phyloP scores from a whole-genome alignment of 2,329 filamentous ascomycete genomes.

The Davidsoniella virescens region DNA sequence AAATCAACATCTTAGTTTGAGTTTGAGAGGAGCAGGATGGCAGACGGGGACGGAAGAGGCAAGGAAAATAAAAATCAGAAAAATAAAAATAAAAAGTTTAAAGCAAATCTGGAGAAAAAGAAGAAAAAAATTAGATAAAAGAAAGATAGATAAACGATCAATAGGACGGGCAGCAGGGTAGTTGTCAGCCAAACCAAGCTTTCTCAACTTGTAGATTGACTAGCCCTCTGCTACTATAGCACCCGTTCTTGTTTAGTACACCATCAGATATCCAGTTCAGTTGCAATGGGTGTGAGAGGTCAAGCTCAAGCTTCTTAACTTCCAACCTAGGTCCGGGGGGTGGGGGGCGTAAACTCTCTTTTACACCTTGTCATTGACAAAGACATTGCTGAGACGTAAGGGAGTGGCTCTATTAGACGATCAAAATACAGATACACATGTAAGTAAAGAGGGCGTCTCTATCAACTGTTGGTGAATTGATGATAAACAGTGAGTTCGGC shows the following conservation, averaged over 20 bases:
- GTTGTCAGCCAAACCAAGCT: too few relatives aligned
- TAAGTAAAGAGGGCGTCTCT: too few relatives aligned
- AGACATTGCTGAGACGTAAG: neutral
- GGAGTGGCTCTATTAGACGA: too few relatives aligned
- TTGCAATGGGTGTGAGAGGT: neutral
- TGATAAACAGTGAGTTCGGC: neutral
- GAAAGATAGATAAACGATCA: constrained; percentile 15
- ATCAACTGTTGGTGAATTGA: too few relatives aligned
- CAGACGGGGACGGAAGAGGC: neutral
- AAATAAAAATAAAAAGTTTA: neutral
- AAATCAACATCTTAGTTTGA: too few relatives aligned
- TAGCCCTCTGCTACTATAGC: too few relatives aligned
- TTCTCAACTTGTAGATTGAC: neutral
- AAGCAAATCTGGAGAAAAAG: neutral
- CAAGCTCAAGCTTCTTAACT: neutral
- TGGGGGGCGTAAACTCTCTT: too few relatives aligned
- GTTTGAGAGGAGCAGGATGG: too few relatives aligned
- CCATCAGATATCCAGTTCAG: neutral
- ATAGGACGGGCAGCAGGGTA: neutral
- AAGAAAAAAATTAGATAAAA: constrained; percentile 17
- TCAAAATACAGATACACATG: too few relatives aligned
- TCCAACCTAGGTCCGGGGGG: too few relatives aligned
- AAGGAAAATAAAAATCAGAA: neutral
- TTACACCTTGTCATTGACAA: too few relatives aligned
- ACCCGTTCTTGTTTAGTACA: too few relatives aligned